A percentile compares a stretch with the other conserved stretches of the same genome.
Conservation (phyloP, 2,329 filamentous ascomycete genomes). For the Pestalotiopsis sp. region DNA sequence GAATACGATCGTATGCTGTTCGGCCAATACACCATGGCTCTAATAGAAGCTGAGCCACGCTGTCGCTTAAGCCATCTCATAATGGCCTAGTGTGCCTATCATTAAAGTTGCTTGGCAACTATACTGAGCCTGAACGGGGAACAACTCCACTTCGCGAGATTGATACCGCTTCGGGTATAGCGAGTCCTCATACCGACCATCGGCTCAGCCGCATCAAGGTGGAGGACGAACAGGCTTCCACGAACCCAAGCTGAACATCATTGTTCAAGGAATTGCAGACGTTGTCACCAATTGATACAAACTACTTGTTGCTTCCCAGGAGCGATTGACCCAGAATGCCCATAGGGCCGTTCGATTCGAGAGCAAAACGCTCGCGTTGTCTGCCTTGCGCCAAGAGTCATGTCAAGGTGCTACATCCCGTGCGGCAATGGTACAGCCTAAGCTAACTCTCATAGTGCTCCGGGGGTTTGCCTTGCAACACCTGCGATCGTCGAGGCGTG, state of each 20-base stretch:
- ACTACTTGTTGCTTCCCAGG: too few relatives aligned
- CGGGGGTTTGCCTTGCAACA: slow-evolving; percentile 6
- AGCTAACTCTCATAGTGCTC: background rate
- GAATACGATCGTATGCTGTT: slow-evolving; percentile 2
- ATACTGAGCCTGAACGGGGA: background rate
- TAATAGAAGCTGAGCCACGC: background rate
- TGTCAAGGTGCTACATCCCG: slow-evolving; percentile 10
- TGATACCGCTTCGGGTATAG: slow-evolving; percentile 13
- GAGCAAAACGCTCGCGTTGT: slow-evolving; percentile 15
- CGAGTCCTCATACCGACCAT: background rate
- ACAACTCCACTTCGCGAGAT: slow-evolving; percentile 4
- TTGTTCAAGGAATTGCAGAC: background rate
- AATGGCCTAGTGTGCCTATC: too few relatives aligned
- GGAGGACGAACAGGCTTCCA: background rate
- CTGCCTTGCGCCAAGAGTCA: slow-evolving; percentile 11
- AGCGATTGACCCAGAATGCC: slow-evolving; percentile 1
- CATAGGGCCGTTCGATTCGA: slow-evolving; percentile 14
- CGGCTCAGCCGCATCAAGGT: background rate
- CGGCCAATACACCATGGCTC: background rate
- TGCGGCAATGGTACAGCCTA: background rate
- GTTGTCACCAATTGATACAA: background rate
- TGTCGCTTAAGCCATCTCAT: too few relatives aligned
- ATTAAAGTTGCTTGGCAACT: background rate
- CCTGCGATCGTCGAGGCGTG: slow-evolving; percentile 12
- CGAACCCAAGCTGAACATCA: background rate